Conservation (phyloP, 2,329 filamentous ascomycete species). For the Niveomyces coronatus region DNA sequence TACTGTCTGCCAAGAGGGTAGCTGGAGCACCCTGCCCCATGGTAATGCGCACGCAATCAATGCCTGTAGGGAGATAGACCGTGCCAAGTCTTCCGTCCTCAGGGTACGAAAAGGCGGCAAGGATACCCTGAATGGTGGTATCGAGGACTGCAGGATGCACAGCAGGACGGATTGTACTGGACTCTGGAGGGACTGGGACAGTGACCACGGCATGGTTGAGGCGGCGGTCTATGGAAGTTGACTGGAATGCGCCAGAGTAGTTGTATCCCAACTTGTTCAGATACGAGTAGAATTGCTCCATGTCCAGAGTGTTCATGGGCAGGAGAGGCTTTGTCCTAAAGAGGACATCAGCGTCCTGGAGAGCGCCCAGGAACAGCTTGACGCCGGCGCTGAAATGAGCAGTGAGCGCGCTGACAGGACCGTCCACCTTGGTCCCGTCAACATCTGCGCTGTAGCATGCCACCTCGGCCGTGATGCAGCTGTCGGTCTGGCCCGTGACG, state of each 20-base stretch:
- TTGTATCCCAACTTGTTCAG: constrained; percentile 12
- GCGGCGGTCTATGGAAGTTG: constrained; percentile 9
- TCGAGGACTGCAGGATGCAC: constrained; percentile 24
- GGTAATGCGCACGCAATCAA: constrained; percentile 15
- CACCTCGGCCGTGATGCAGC: background rate
- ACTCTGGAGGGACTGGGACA: background rate
- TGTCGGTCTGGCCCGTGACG: background rate
- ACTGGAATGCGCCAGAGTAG: constrained; percentile 10
- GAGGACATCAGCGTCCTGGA: background rate
- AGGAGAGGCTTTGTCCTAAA: background rate
- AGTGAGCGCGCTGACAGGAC: background rate
- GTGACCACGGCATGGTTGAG: constrained; percentile 6
- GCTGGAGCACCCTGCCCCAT: background rate
- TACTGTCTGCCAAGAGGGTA: background rate
- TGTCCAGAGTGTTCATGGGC: background rate
- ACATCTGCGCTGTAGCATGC: background rate
- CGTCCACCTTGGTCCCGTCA: background rate
- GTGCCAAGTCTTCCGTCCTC: constrained; percentile 20
- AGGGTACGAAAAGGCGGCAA: constrained; percentile 21
- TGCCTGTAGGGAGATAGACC: constrained; percentile 19
- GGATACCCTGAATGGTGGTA: constrained; percentile 20
- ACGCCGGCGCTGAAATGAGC: background rate
- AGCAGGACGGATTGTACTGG: constrained; percentile 6
- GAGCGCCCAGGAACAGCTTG: background rate
- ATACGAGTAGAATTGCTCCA: constrained; percentile 10